phyloP scores from a whole-genome alignment of 139 green algal species.

The Chlorella sp. region DNA sequence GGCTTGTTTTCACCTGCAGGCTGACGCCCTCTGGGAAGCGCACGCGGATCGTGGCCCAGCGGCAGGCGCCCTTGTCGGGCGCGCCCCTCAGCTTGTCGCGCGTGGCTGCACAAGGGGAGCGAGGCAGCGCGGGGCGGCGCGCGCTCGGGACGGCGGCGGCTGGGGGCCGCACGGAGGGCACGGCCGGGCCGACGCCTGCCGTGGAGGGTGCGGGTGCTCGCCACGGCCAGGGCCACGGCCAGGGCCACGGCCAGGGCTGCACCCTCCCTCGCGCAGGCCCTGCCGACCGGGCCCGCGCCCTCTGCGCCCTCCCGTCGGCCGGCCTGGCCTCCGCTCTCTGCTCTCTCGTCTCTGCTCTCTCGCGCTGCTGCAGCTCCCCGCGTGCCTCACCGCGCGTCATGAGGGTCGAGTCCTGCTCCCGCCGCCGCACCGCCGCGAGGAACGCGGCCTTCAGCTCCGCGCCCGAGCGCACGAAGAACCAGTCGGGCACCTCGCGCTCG shows the following conservation, averaged over 20 bases:
- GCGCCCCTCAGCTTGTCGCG: conserved; percentile 37
- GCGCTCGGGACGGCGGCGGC: too few relatives aligned
- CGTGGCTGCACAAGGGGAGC: conserved; percentile 20
- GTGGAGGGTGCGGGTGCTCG: too few relatives aligned
- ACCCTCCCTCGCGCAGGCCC: too few relatives aligned
- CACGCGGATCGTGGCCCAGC: conserved; percentile 47
- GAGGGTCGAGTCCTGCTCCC: conserved; percentile 32
- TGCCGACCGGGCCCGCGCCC: too few relatives aligned
- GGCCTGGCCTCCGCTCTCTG: too few relatives aligned
- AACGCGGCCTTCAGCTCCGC: conserved; percentile 69
- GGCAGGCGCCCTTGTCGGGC: neutral
- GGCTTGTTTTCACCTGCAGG: conserved; percentile 54
- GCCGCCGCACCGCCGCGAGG: conserved; percentile 27
- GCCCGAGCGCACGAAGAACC: conserved; percentile 71
- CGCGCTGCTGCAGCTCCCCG: conserved; percentile 4
- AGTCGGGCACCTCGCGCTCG: conserved; percentile 62
- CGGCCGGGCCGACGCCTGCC: too few relatives aligned
- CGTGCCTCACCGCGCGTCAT: neutral
- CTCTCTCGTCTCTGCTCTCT: too few relatives aligned
- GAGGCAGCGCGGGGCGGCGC: too few relatives aligned
- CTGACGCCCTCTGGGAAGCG: conserved; percentile 72
- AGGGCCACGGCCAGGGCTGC: too few relatives aligned
- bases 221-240: too few relatives aligned
- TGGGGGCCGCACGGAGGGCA: too few relatives aligned
- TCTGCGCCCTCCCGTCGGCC: too few relatives aligned